Evolutionary conservation across 2,329 filamentous ascomycete species (phyloP).

Genomic region (Plenodomus lindquistii): DNA sequence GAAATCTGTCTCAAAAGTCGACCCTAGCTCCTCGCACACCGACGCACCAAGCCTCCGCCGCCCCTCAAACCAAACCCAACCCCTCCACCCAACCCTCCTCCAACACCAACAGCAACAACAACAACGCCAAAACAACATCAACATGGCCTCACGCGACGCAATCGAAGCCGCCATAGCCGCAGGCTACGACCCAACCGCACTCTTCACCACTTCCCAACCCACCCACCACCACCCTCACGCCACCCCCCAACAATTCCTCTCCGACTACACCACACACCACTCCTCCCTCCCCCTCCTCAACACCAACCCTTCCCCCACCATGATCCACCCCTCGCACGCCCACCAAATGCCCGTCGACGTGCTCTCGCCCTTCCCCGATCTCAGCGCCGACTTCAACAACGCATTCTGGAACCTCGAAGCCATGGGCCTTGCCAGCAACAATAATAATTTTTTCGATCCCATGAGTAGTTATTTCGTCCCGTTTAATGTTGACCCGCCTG

Average conservation of each 20-base stretch:
- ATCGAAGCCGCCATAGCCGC: constrained; percentile 30
- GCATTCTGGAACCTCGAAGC: constrained; percentile 41
- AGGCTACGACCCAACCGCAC: constrained; percentile 32
- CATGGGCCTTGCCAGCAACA: constrained; percentile 23
- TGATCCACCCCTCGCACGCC: constrained; percentile 33
- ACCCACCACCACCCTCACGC: constrained; percentile 21
- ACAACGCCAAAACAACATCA: constrained; percentile 34
- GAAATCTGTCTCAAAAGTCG: constrained; percentile 37
- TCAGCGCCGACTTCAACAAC: constrained; percentile 35
- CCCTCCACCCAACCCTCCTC: constrained; percentile 26
- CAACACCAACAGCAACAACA: constrained; percentile 27
- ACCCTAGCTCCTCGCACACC: constrained; percentile 28
- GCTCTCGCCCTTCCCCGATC: constrained; percentile 39
- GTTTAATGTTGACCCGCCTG: constrained; percentile 82
- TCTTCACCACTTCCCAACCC: constrained; percentile 28
- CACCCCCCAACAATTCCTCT: constrained; percentile 42
- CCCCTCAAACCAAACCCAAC: constrained; percentile 25
- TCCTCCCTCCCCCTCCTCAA: constrained; percentile 46
- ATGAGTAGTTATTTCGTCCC: constrained; percentile 86
- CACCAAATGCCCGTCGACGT: constrained; percentile 33
- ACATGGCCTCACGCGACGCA: constrained; percentile 36
- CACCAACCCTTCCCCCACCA: constrained; percentile 36
- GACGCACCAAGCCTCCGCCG: constrained; percentile 26
- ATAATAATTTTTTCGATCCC: constrained; percentile 44
- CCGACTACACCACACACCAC: constrained; percentile 49